Base-by-base conservation (phyloP, 2,329 filamentous ascomycete genomes). In the Penicillium hordei region DNA sequence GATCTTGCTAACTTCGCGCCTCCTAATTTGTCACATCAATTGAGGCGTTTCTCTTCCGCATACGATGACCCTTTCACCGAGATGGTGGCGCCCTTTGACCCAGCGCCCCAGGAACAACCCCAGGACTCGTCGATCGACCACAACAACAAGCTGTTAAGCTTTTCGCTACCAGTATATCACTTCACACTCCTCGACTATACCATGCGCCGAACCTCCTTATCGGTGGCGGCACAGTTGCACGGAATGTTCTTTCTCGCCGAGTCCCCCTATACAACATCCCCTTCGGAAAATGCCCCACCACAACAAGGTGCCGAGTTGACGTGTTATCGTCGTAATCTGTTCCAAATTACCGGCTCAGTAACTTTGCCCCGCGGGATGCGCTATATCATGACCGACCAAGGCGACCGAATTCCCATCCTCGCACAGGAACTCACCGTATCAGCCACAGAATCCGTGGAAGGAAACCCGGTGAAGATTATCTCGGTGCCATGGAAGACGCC, bases 401-500 rank as follows among this genome's bases (percentile, higher is more conserved):
- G 91, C 44, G 90, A 96, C 72, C 88, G 89, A 44, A 87, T 96
- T 40, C 88, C 90, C 2, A 91, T 97, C 48, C 84, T 86, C 62
- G 89, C 82, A 62, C 90, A 93, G 74, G 93, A 97, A 73, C 86
- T 97, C 52, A 87, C 89, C 53, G 90, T 97, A 46, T 95, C 91
- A 5, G 93, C 93, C 9, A 96, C 92, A 48, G 93, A 97, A 73
- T 97, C 93, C 1, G 92, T 96, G 17, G 93, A 97, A 72, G 91
- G 91, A 34, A 93, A 96, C 67, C 80, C 90, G 0, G 91, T 97
- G 43, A 93, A 95, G 67, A 87, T 97, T 61, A 97, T 97, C 62
- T 94, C 94, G 8, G 96, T 97, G 59, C 93, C 93, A 1, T 97
- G 93, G 93, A 97, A 97, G 80, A 97, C 93, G 2, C 93, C 92